Base-by-base conservation (phyloP, 805 yeast genomes). In the Pichia californica region DNA sequence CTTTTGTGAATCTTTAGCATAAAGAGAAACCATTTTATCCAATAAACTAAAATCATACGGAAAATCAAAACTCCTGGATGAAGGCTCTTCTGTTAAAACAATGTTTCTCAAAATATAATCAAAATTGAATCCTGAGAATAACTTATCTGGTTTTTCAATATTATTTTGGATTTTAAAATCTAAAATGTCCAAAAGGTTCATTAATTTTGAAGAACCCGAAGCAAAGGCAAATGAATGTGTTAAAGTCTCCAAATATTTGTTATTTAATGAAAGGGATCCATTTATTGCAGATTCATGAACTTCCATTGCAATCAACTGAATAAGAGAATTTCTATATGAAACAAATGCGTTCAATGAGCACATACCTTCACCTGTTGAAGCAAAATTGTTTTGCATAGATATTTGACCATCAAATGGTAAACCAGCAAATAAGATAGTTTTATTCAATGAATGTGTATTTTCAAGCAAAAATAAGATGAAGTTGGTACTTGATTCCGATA, bases 281-380 rank as follows among this genome's bases (percentile, higher is more conserved):
- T 63, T 47, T 36, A 53, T 43, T 0, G 73, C 67, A 13, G 76
- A 66, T 43, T 71, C 71, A 56, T 83, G 88, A n/a, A 91, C 68
- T 50, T 88, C 94, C 42, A 83, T 62, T 15, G 89, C 75, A 47
- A 87, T 62, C 52, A 79, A 77, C 49, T 83, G 84, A 20, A 87
- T 64, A 13, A 83, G 63, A 16, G 71, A 64, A 34, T 78, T 72
- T 53, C 95, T 72, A 49, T 76, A 80, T 32, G 67, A 71, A 40
- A 82, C 70, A 51, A 86, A 83, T 2, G 79, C 68, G 25, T 78
- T 63, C 38, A 87, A 67, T 0, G 91, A 68, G 28, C 79, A 75
- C 47, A 73, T 62, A 31, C 73, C 62, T 5, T 57, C 57, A 19
- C 68, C 65, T 3, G n/a, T n/a, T n/a, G n/a, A 72, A 50, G 36